Base-by-base conservation (phyloP, 352 stramenopile species). In the Thraustochytrium striatum region DNA sequence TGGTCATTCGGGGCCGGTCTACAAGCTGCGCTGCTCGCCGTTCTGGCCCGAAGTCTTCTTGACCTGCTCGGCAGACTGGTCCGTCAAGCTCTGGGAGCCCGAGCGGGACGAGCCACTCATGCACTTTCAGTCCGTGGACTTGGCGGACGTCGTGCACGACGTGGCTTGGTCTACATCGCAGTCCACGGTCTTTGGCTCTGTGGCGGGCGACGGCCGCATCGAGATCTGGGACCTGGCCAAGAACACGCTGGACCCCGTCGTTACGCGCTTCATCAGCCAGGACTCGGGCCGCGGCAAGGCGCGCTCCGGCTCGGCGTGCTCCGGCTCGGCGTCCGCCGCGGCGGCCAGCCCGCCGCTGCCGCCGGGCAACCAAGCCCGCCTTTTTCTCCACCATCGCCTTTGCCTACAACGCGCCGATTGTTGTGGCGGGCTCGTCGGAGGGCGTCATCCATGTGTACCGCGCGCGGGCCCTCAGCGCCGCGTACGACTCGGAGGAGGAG, bases 151-250 rank as follows among this genome's bases (percentile, higher is more conserved):
- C 0, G 90, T 96, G 1, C 82, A 93, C 38, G 87, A 90, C 38
- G 88, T 94, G 59, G 89, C 87, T 0, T 97, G 92, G 91, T 94
- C 88, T 61, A 91, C 92, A 0, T 88, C 84, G 41, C 84, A 90
- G 79, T 84, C 89, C 30, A 94, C 87, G 7, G 86, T 96, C 9
- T 95, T 96, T 78, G 90, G 87, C 21, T 87, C 86, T 0, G 91
- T 94, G 11, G 88, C 89, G 0, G 91, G 93, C 69, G 91, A 96
- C 78, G 92, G 91, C n/a, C 87, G 90, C 28, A 90, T 97, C 36
- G 89, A 95, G 75, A 89, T 97, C 52, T 97, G 91, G 91, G 90
- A 96, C 73, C 83, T 96, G n/a, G 82, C 84, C 5, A 85, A 91
- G 43, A 94, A 88, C 9, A 91, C 85, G 30, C 82, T 96, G 0